Conservation (phyloP, 148 eudicot genomes). For the Heliosperma pusillum region DNA sequence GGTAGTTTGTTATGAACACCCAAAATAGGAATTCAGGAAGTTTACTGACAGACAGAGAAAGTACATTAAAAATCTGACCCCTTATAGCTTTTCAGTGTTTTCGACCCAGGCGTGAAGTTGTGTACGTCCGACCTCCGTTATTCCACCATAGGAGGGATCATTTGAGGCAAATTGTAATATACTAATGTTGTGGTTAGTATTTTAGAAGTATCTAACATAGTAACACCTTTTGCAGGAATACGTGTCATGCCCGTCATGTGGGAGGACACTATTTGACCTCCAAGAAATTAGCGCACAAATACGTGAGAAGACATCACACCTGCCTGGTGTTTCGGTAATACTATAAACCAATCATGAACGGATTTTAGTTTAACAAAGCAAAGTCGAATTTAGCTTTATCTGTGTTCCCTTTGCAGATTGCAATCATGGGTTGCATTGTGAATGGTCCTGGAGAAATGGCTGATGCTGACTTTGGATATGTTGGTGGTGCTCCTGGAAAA, state of each 20-base stretch:
- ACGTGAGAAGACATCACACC: constrained; percentile 89
- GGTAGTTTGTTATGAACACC: too few relatives aligned
- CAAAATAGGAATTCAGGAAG: too few relatives aligned
- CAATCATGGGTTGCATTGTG: constrained; percentile 99
- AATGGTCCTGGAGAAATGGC: constrained; percentile 99
- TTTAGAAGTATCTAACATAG: neutral
- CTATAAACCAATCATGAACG: constrained; percentile 19
- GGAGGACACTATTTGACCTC: constrained; percentile 92
- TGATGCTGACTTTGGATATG: constrained; percentile 99
- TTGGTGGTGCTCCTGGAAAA: constrained; percentile 99
- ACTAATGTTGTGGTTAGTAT: neutral
- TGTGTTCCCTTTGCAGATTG: constrained; percentile 55
- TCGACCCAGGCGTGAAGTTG: neutral
- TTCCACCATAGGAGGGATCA: neutral
- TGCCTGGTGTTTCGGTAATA: constrained; percentile 99
- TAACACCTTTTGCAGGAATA: constrained; percentile 57
- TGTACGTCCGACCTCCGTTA: neutral
- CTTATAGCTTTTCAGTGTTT: neutral
- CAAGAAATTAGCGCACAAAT: constrained; percentile 96
- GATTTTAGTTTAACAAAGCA: constrained; percentile 2
- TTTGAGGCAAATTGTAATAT: neutral
- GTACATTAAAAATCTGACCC: neutral
- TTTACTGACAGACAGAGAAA: too few relatives aligned
- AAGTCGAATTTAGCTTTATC: neutral
- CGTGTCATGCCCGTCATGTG: constrained; percentile 99